phyloP scores from a whole-genome alignment of 2,329 filamentous ascomycete species.

The Phialophora chinensis region DNA sequence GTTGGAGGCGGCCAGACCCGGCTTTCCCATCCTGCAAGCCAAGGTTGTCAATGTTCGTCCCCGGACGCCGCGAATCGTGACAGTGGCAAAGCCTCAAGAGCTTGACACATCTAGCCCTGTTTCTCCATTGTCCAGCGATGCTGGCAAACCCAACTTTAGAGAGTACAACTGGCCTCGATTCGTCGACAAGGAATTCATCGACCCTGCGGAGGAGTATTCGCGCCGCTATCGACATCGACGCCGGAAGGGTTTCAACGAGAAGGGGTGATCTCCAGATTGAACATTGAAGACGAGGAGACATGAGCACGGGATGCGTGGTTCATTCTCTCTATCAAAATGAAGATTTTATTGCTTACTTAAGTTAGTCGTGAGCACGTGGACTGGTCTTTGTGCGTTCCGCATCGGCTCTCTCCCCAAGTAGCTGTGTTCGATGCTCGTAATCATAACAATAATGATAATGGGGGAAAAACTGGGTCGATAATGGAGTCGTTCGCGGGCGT shows the following conservation, averaged over 20 bases:
- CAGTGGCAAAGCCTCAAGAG: background rate
- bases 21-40: background rate
- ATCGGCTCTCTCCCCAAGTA: background rate
- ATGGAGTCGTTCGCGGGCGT: background rate
- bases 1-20: conserved; percentile 14
- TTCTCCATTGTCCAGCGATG: conserved; percentile 18
- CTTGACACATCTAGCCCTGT: conserved; percentile 13
- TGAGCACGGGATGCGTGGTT: background rate
- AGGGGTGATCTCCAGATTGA: background rate
- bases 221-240: conserved; percentile 29
- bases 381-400: background rate
- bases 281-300: background rate
- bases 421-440: background rate
- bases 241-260: conserved; percentile 13
- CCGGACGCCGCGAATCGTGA: conserved; percentile 2
- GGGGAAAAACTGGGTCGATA: background rate
- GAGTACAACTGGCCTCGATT: conserved; percentile 35
- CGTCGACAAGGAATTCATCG: conserved; percentile 22
- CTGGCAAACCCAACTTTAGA: conserved; percentile 5
- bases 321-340: background rate
- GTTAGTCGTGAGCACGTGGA: background rate
- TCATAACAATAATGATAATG: conserved; percentile 1
- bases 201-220: conserved; percentile 32
- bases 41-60: background rate
- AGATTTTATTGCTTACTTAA: background rate